A percentile compares a stretch with the other conserved stretches of the same genome.
Conservation (phyloP, 352 stramenopile species). For the Globisporangium irregulare region DNA sequence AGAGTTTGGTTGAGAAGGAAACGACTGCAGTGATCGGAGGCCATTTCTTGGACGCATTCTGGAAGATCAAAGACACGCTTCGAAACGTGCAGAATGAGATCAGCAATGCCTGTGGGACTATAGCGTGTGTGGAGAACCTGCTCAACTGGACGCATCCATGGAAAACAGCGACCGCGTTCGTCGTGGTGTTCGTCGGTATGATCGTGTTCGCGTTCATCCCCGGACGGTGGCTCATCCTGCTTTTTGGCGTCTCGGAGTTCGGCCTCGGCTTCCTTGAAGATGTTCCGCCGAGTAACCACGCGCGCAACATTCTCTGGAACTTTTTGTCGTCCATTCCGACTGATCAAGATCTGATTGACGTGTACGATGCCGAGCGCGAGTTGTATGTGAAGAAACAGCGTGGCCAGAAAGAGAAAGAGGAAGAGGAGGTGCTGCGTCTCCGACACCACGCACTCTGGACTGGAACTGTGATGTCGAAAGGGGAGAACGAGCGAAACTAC, state of each 20-base stretch:
- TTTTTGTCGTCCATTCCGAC: conserved; percentile 77
- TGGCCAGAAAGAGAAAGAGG: conserved; percentile 43
- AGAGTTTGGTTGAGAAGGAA: conserved; percentile 68
- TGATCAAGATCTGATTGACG: conserved; percentile 74
- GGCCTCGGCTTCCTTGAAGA: conserved; percentile 75
- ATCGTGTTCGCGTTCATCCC: conserved; percentile 68
- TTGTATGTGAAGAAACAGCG: conserved; percentile 57
- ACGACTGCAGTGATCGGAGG: conserved; percentile 61
- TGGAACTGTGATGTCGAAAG: conserved; percentile 55
- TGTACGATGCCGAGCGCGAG: conserved; percentile 64
- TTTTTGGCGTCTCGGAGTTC: conserved; percentile 78
- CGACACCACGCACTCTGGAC: conserved; percentile 74
- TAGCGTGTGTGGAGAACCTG: conserved; percentile 76
- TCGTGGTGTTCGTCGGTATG: conserved; percentile 37
- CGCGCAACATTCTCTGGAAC: conserved; percentile 79
- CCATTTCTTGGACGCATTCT: conserved; percentile 74
- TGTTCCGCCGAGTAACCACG: conserved; percentile 70
- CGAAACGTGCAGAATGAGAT: conserved; percentile 75
- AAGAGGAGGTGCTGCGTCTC: conserved; percentile 41
- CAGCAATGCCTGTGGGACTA: conserved; percentile 57
- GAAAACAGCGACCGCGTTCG: conserved; percentile 74
- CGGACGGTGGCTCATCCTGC: conserved; percentile 68
- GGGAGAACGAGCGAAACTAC: conserved; percentile 54
- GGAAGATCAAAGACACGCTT: conserved; percentile 84
- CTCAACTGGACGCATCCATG: conserved; percentile 88